Evolutionary conservation across 495 filamentous ascomycete species (phyloP), one percentile per base, ranked within the genome.

Genomic region (Trichoderma virens): DNA sequence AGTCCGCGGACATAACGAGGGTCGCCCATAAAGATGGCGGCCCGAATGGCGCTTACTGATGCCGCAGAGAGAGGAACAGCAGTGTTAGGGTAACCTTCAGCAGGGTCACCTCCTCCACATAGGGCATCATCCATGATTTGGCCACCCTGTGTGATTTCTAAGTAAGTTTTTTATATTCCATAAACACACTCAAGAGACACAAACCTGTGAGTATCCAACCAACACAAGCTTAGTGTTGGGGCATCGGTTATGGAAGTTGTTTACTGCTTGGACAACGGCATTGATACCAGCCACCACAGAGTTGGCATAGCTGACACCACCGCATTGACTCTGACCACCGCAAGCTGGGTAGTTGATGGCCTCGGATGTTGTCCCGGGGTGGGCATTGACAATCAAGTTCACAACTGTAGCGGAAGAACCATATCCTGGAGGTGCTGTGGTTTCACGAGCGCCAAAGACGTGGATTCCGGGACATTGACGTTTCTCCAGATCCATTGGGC

Each of bases 361-460:
- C 67, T 86, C 84, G 7, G 80, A 72, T 4, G 82, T 85, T 6
- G 83, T 70, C 8, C 83, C 82, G 0, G 83, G 67, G 67, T 82
- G 83, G 6, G 82, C 80, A 41, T 70, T 67, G n/a, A 77, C 65
- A 13, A 86, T 71, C 30, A 76, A 72, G 67, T 86, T 78, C 70
- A 87, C 84, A 30, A 86, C 78, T 0, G 76, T 76, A 62, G 65
- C 71, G 27, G 80, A 74, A 30, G 82, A 80, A 14, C 84, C 83
- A 67, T 81, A 86, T 18, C 85, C 85, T 7, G 78, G 67, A 2
- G 80, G 65, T 2, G 70, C 85, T 0, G 83, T 86, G 13, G 85
- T 88, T 74, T 88, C 86, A 59, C 86, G 84, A 0, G 86, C 87
- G 8, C 85, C 85, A 61, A 88, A 85, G 47, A 86, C 76, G 68